Base-by-base conservation (phyloP, 2,329 filamentous ascomycete genomes). In the Xylariaceae sp. region DNA sequence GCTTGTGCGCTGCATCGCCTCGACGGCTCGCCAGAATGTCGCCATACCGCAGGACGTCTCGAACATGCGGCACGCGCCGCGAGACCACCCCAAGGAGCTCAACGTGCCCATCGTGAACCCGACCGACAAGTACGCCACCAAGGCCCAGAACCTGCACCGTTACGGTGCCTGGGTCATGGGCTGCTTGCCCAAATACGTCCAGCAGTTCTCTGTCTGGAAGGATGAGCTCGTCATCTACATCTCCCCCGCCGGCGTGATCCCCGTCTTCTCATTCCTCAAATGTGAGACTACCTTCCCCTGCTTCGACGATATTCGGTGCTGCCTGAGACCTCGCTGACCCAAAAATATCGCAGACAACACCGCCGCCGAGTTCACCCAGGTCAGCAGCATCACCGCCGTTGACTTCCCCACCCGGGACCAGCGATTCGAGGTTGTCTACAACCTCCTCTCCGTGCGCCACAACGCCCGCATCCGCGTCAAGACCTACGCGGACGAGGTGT, bases 121-220 rank as follows among this genome's bases (percentile, higher is more conserved):
- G 41, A 84, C 90, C 75, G 94, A 97, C 82, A 96, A 94, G 77
- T 95, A 92, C 77, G 82, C 88, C 74, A 87, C 89, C 73, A 94
- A 93, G 79, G 85, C 89, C 67, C 89, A 96, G 66, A 84, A 88
- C 73, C 81, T 97, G 73, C 94, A 99, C 82, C 88, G 87, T 71
- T 99, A 99, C 73, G 94, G 94, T 71, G 87, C 95, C 73, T 99
- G 96, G 84, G 80, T 99, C 71, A 93, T 99, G 85, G 92, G 92
- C 67, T 96, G 90, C 76, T 78, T 99, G 72, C 95, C 94, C 70
- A 97, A 97, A 82, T 97, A 96, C 78, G 85, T 99, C 70, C 95
- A 99, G 80, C 94, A 99, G 79, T 97, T 97, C 80, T 96, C 92
- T 10, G 93, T 99, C 58, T 99, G 94, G 94, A 99, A 99, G 80